These are phyloP conservation scores for Astraeus odoratus DNA, from an alignment of 768 basidiomycete genomes.

Conservation along the genomic window DNA sequence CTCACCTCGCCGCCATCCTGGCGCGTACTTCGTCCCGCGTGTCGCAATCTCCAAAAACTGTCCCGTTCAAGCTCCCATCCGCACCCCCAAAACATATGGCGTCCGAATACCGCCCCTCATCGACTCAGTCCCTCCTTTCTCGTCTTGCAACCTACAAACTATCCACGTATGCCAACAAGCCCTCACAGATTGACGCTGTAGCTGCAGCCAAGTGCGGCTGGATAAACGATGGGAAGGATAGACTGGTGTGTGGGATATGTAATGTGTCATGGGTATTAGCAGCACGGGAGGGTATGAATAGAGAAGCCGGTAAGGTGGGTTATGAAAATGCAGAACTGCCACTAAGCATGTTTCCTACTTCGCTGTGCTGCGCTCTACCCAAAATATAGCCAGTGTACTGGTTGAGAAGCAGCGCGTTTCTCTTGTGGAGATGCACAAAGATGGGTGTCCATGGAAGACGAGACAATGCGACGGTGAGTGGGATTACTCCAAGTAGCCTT, in stretches of 20 bases:
- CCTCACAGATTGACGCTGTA: slow-evolving; percentile 64
- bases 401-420: slow-evolving; percentile 66
- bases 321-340: background rate
- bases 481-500: background rate
- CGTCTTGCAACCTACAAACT: slow-evolving; percentile 76
- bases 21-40: slow-evolving; percentile 51
- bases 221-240: slow-evolving; percentile 78
- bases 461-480: slow-evolving; percentile 72
- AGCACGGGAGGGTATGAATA: slow-evolving; percentile 61
- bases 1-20: slow-evolving; percentile 66
- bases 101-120: slow-evolving; percentile 75
- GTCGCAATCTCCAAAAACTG: slow-evolving; percentile 35
- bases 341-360: slow-evolving; percentile 10
- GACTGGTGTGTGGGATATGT: slow-evolving; percentile 69
- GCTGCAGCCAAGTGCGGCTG: slow-evolving; percentile 80
- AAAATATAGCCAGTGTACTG: slow-evolving; percentile 50
- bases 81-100: slow-evolving; percentile 20
- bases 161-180: slow-evolving; percentile 75
- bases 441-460: slow-evolving; percentile 78
- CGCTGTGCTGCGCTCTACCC: background rate
- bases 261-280: slow-evolving; percentile 67
- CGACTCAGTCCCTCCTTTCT: slow-evolving; percentile 61
- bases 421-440: slow-evolving; percentile 67
- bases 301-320: slow-evolving; percentile 62
- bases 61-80: slow-evolving; percentile 38